Evolutionary conservation across 192 early-diverging fungal species (phyloP).

Genomic region (Jimgerdemannia flammicorona): DNA sequence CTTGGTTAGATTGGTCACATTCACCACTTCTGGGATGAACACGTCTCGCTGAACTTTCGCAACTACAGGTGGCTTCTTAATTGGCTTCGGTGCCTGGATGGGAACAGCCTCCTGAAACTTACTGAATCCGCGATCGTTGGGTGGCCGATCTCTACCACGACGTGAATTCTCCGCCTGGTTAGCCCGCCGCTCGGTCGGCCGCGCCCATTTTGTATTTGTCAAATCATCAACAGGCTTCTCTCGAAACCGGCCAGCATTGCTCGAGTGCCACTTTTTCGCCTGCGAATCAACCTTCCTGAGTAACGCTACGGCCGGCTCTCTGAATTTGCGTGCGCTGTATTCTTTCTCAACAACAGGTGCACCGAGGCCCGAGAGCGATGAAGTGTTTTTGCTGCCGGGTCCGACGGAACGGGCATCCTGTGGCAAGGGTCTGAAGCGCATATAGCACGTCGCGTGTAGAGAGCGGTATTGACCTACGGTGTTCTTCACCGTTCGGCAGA

Average conservation of each 20-base stretch:
- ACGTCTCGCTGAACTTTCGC: slow-evolving; percentile 56
- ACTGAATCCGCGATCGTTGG: neutral
- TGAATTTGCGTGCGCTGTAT: neutral
- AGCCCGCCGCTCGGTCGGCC: slow-evolving; percentile 6
- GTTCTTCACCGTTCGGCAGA: neutral
- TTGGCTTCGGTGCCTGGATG: slow-evolving; percentile 18
- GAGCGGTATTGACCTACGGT: neutral
- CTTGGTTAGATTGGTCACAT: slow-evolving; percentile 75
- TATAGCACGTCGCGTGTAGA: neutral
- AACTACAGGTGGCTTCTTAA: slow-evolving; percentile 6
- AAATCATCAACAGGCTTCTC: slow-evolving; percentile 7
- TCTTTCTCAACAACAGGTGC: neutral
- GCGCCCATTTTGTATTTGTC: slow-evolving; percentile 10
- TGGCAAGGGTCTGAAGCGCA: neutral
- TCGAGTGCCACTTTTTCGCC: neutral
- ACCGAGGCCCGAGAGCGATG: neutral
- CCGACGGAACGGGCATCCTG: neutral
- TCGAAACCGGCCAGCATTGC: neutral
- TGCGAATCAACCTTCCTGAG: neutral
- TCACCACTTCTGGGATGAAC: slow-evolving; percentile 77
- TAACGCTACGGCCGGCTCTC: neutral
- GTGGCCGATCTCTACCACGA: neutral
- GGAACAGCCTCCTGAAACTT: slow-evolving; percentile 8
- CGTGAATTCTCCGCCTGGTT: too few relatives aligned
- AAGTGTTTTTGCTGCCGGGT: neutral